phyloP scores from a whole-genome alignment of 306 rosid genomes.

The Malus sieversii region DNA sequence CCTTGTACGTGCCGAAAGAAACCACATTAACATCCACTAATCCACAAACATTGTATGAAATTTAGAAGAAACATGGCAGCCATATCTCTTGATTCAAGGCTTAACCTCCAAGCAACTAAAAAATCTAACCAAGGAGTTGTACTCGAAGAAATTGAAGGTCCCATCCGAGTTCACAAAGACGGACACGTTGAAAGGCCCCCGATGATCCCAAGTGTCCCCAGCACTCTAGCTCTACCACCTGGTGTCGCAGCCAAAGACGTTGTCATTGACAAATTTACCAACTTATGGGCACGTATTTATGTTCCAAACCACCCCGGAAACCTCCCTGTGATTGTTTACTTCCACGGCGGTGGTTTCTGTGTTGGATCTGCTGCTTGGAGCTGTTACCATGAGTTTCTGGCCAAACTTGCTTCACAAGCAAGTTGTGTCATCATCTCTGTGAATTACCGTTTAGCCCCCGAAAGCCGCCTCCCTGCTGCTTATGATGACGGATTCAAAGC shows the following conservation, averaged over 20 bases:
- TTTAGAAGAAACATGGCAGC: too few species aligned
- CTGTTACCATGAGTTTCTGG: slow-evolving; percentile 74
- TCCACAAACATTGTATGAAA: too few species aligned
- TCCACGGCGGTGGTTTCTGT: slow-evolving; percentile 96
- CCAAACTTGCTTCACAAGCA: slow-evolving; percentile 46
- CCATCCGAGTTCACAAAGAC: slow-evolving; percentile 52
- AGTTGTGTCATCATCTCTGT: slow-evolving; percentile 56
- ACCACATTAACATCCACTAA: too few species aligned
- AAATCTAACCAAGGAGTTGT: slow-evolving; percentile 31
- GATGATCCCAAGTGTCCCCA: slow-evolving; percentile 52
- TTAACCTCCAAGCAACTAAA: too few species aligned
- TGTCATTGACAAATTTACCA: slow-evolving; percentile 43
- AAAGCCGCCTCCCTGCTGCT: slow-evolving; percentile 63
- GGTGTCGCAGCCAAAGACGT: slow-evolving; percentile 50
- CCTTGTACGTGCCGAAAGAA: too few species aligned
- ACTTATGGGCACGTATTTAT: slow-evolving; percentile 66
- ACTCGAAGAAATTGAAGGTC: slow-evolving; percentile 68
- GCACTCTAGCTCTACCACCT: slow-evolving; percentile 24
- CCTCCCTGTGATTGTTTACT: slow-evolving; percentile 62
- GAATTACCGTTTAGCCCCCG: slow-evolving; percentile 69
- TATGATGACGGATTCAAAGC: slow-evolving; percentile 64
- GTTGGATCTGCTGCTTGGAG: slow-evolving; percentile 88
- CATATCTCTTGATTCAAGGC: too few species aligned
- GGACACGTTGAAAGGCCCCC: slow-evolving; percentile 63
- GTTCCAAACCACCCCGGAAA: slow-evolving; percentile 26